Base-by-base conservation (phyloP, 768 basidiomycete species). In the Termitomyces heimii region DNA sequence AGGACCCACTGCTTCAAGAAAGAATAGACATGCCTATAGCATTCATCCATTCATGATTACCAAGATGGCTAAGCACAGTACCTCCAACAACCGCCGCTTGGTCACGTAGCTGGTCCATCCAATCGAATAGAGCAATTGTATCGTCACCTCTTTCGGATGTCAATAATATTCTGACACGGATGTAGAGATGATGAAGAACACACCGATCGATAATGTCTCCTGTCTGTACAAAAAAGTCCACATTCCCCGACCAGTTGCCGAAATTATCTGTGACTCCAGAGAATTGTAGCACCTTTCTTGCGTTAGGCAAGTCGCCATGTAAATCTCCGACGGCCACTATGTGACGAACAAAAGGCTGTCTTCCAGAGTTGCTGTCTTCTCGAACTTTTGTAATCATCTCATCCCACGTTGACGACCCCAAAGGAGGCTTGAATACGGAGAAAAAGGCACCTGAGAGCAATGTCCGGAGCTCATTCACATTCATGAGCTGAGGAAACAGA, bases 21-120 rank as follows among this genome's bases (percentile, higher is more conserved):
- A 12, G 28, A 34, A 34, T 70, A 22, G 24, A 64, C 67, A 42
- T 62, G 87, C 89, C 89, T 57, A 92, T 86, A 14, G 82, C 84
- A 62, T 95, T 95, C 93, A 98, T 97, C 78, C 88, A 86, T 70
- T 98, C 97, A 63, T 99, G 97, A 69, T 99, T 99, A 26, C 97
- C 97, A 34, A 98, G 74, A 54, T 92, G 80, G 13, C 82, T 85
- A 32, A 96, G 67, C 14, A 99, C 78, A 4, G 77, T 79, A 2
- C 92, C 94, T 4, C 92, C 92, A 14, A 70, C 74, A 0, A 73
- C 71, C 4, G 70, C 70, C 0, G 96, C 95, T 68, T 98, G 85
- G 8, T 73, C 79, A 26, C 95, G 83, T 7, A 99, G 77, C 39
- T 73, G 73, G 57, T 95, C 93, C 86, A 98, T 91, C 82, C 88